Conservation (phyloP, 1,284 basidiomycete genomes). For the Ustilago trichophora region DNA sequence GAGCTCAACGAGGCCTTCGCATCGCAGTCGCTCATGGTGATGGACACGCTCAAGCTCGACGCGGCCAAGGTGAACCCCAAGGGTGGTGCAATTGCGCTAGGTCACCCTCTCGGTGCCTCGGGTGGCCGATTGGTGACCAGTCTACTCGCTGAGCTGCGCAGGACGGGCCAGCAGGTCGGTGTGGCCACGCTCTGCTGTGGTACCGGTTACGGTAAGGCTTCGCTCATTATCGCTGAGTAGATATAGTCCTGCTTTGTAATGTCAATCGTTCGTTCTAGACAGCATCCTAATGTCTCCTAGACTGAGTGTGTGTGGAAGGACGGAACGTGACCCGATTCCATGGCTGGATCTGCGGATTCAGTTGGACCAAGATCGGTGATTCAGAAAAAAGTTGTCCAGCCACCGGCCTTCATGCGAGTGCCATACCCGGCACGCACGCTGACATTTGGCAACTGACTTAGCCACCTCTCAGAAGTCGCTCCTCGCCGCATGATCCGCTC, state of each 20-base stretch:
- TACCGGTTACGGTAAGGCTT: slow-evolving; percentile 61
- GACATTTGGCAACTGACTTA: too few relatives aligned
- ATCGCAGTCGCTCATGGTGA: slow-evolving; percentile 60
- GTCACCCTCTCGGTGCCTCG: slow-evolving; percentile 63
- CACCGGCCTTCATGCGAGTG: background rate
- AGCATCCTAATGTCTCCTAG: too few relatives aligned
- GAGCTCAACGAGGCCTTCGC: slow-evolving; percentile 66
- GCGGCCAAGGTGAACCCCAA: slow-evolving; percentile 61
- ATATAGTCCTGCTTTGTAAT: background rate
- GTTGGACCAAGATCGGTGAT: slow-evolving; percentile 19
- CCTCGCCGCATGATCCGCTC: background rate
- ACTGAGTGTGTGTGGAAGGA: too few relatives aligned
- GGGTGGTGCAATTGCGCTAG: slow-evolving; percentile 65
- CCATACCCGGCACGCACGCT: background rate
- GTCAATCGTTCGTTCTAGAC: too few relatives aligned
- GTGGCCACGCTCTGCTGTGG: slow-evolving; percentile 64
- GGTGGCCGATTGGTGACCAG: slow-evolving; percentile 61
- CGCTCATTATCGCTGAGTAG: slow-evolving; percentile 59
- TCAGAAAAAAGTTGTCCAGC: background rate
- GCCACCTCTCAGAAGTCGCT: background rate
- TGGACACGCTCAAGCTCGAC: slow-evolving; percentile 56
- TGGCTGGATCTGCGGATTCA: too few relatives aligned
- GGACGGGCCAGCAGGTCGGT: slow-evolving; percentile 57
- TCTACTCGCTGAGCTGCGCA: slow-evolving; percentile 55
- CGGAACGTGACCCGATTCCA: too few relatives aligned